phyloP scores from a whole-genome alignment of 208 protist species.

The Acanthamoeba royreba region DNA sequence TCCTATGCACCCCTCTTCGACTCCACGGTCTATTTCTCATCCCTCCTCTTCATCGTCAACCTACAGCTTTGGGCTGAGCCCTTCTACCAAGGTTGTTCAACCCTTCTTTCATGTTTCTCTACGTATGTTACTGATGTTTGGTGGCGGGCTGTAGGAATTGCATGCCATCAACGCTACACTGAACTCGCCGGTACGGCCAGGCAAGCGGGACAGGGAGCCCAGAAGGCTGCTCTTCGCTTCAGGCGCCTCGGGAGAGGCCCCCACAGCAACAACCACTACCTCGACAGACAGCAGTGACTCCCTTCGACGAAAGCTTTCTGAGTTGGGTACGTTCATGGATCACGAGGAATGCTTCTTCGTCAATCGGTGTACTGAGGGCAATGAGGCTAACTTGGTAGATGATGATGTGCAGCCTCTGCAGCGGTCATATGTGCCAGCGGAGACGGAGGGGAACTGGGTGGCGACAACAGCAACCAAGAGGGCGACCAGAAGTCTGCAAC shows the following conservation, averaged over 20 bases:
- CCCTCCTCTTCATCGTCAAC: neutral
- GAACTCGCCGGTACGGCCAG: neutral
- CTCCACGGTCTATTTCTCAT: neutral
- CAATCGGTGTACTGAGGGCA: no score
- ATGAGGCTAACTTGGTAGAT: no score
- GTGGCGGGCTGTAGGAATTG: neutral
- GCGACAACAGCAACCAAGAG: neutral
- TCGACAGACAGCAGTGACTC: no score
- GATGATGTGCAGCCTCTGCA: neutral
- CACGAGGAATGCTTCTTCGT: no score
- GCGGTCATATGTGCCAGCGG: neutral
- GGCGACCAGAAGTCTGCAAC: neutral
- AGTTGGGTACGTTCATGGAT: neutral
- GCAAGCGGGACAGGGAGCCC: neutral
- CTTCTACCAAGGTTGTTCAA: neutral
- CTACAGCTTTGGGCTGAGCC: slow-evolving; percentile 11
- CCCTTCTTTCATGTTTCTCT: neutral
- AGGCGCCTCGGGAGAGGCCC: no score
- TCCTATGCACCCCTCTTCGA: neutral
- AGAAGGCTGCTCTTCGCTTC: neutral
- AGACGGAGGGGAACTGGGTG: neutral
- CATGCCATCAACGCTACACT: neutral
- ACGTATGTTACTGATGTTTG: neutral
- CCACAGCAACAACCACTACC: neutral
- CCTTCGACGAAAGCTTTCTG: neutral